phyloP scores from a whole-genome alignment of 2,329 filamentous ascomycete genomes.

The Diaporthe velutina region DNA sequence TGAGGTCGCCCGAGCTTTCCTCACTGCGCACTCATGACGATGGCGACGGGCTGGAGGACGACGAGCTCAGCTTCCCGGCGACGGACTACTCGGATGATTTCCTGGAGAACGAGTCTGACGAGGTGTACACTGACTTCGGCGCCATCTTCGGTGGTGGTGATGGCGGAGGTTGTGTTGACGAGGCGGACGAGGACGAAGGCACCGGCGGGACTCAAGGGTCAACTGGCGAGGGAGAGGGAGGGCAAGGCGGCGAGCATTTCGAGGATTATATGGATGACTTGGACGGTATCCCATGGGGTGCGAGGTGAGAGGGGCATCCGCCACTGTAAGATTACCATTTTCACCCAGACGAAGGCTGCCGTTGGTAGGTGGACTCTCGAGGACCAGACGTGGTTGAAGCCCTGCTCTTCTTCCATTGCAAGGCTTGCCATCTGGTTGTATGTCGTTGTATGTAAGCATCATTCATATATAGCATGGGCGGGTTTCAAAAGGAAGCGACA shows the following conservation, averaged over 20 bases:
- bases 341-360: background rate
- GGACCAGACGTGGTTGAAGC: background rate
- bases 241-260: constrained; percentile 51
- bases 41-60: constrained; percentile 53
- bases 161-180: constrained; percentile 40
- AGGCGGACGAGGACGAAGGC: constrained; percentile 51
- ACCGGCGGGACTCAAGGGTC: background rate
- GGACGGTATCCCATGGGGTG: constrained; percentile 65
- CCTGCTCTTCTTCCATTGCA: background rate
- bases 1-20: constrained; percentile 52
- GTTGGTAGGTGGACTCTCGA: background rate
- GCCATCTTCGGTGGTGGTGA: constrained; percentile 58
- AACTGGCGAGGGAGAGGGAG: background rate
- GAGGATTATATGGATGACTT: constrained; percentile 69
- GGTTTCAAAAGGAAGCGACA: background rate
- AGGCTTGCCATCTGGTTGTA: background rate
- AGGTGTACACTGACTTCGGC: constrained; percentile 68
- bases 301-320: constrained; percentile 41
- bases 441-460: background rate
- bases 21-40: constrained; percentile 41
- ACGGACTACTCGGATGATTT: constrained; percentile 57
- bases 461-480: background rate
- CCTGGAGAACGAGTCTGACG: constrained; percentile 60
- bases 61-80: constrained; percentile 61
- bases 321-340: background rate